Percentiles rank a stretch among this genome's conserved stretches.
These are phyloP conservation scores for Phytophthora constricta DNA, from an alignment of 352 stramenopile genomes.

Conservation along the genomic window DNA sequence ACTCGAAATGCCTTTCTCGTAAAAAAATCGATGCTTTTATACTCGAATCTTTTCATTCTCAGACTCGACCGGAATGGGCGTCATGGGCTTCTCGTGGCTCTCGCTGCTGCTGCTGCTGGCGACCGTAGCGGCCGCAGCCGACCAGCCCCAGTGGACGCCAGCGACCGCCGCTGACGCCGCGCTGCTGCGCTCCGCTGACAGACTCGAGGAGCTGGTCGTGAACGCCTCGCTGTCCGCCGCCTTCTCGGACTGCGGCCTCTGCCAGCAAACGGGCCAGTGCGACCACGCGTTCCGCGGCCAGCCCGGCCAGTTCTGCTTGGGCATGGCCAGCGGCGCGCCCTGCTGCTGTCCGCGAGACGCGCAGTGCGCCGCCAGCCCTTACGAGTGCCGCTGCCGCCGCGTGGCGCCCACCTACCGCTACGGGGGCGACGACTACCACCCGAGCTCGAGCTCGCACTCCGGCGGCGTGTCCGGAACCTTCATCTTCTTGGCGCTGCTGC, in stretches of 20 bases:
- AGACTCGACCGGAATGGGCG: not conserved
- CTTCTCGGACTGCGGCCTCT: conserved; percentile 65
- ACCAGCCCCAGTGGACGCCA: conserved; percentile 1
- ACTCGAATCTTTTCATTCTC: no score
- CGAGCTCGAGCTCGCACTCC: conserved; percentile 40
- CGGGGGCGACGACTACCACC: conserved; percentile 37
- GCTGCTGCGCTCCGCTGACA: conserved; percentile 14
- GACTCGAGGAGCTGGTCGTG: conserved; percentile 36
- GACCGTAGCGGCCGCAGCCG: conserved; percentile 5
- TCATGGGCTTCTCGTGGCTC: conserved; percentile 13
- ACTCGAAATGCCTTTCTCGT: not conserved
- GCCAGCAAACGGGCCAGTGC: conserved; percentile 64
- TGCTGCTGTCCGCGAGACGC: conserved; percentile 69
- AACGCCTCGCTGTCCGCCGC: conserved; percentile 54
- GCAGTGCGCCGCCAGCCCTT: conserved; percentile 62
- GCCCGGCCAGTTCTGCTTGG: conserved; percentile 71
- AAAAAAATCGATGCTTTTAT: not conserved
- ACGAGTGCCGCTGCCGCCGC: conserved; percentile 66
- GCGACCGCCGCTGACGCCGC: not conserved
- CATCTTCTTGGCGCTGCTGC: conserved; percentile 51
- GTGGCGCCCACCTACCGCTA: conserved; percentile 22
- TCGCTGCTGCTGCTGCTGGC: conserved; percentile 22
- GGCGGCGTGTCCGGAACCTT: conserved; percentile 36
- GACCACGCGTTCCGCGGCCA: conserved; percentile 66
- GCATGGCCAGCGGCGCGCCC: conserved; percentile 53